Conservation (phyloP, 129 eudicot genomes). For the Pseudognaphalium luteoalbum region DNA sequence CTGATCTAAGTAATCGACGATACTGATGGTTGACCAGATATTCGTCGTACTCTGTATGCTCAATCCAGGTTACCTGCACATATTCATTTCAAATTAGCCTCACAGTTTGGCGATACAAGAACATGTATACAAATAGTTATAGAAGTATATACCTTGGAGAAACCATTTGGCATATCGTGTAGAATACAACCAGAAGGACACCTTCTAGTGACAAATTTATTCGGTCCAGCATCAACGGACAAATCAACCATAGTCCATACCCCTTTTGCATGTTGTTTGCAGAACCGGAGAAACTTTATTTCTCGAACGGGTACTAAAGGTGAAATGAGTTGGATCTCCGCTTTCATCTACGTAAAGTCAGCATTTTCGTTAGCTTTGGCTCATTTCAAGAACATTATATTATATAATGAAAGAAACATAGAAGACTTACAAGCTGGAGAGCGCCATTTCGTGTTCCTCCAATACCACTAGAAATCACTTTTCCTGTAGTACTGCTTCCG, state of each 20-base stretch:
- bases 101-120: background rate
- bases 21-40: background rate
- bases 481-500: constrained; percentile 38
- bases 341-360: constrained; percentile 50
- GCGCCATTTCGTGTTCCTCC: constrained; percentile 50
- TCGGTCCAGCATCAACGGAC: constrained; percentile 45
- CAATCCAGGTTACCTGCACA: constrained; percentile 32
- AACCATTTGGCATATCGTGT: constrained; percentile 65
- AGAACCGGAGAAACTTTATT: constrained; percentile 52
- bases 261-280: constrained; percentile 55
- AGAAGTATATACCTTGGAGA: constrained; percentile 47
- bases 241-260: constrained; percentile 77
- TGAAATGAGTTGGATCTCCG: constrained; percentile 67
- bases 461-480: constrained; percentile 46
- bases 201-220: constrained; percentile 50
- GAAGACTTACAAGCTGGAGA: constrained; percentile 54
- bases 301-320: constrained; percentile 58
- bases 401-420: background rate
- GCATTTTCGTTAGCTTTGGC: background rate
- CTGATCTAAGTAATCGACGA: constrained; percentile 19
- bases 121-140: background rate
- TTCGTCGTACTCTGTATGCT: constrained; percentile 31
- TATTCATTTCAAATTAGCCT: background rate
- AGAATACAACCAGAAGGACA: constrained; percentile 72
- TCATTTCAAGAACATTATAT: background rate